A percentile compares a stretch with the other conserved stretches of the same genome.
Conservation (phyloP, 441 rosid genomes). For the Syzygium syzygioides region DNA sequence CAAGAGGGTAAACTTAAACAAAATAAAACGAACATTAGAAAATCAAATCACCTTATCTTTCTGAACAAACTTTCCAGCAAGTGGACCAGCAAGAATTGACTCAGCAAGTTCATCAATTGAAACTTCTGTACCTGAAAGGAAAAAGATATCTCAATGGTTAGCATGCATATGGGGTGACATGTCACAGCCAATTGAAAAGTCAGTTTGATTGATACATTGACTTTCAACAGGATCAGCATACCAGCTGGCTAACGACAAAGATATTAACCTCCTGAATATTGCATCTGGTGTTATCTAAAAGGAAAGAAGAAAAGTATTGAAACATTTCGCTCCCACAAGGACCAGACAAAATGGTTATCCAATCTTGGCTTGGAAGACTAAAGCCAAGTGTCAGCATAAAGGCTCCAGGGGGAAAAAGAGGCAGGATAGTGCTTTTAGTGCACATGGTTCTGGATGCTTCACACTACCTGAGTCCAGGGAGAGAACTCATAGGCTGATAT, state of each 20-base stretch:
- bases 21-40: background rate
- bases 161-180: background rate
- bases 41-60: slow-evolving; percentile 34
- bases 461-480: background rate
- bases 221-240: background rate
- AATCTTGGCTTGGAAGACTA: background rate
- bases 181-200: background rate
- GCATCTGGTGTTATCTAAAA: background rate
- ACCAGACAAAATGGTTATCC: background rate
- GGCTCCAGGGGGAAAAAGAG: background rate
- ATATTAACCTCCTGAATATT: background rate
- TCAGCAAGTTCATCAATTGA: slow-evolving; percentile 70
- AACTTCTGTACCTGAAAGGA: slow-evolving; percentile 56
- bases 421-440: background rate
- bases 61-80: slow-evolving; percentile 21
- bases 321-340: background rate
- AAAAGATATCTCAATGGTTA: background rate
- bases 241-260: background rate
- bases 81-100: slow-evolving; percentile 50
- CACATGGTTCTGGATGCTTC: background rate
- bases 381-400: background rate
- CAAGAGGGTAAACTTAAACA: background rate
- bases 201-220: background rate
- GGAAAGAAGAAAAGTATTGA: background rate
- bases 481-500: background rate